phyloP scores from a whole-genome alignment of 2,329 filamentous ascomycete genomes.

The Corinectria fuckeliana region DNA sequence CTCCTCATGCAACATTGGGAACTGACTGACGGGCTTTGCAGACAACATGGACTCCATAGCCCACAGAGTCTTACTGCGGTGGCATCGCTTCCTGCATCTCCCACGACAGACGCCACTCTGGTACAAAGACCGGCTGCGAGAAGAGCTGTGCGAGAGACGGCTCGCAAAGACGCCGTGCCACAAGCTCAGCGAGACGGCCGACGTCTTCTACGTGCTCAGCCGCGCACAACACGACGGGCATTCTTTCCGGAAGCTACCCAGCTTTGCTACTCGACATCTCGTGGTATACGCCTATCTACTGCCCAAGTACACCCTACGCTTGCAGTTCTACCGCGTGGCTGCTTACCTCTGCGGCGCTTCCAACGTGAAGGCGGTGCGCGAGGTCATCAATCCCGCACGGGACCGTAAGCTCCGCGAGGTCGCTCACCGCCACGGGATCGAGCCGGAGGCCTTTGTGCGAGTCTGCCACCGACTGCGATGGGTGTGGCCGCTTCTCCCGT shows the following conservation, averaged over 20 bases:
- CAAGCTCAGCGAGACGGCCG: slow-evolving; percentile 50
- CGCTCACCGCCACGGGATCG: slow-evolving; percentile 47
- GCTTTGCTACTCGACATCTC: too few relatives aligned
- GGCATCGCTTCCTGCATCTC: too few relatives aligned
- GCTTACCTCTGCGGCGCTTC: slow-evolving; percentile 41
- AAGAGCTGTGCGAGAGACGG: slow-evolving; percentile 6
- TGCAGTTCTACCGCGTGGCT: slow-evolving; percentile 48
- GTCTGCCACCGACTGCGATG: slow-evolving; percentile 38
- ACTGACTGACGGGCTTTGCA: too few relatives aligned
- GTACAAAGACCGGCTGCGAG: slow-evolving; percentile 10
- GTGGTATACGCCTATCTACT: slow-evolving; percentile 52
- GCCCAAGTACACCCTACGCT: slow-evolving; percentile 51
- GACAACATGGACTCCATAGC: too few relatives aligned
- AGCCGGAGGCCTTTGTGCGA: slow-evolving; percentile 40
- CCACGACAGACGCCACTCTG: too few relatives aligned
- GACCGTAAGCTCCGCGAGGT: slow-evolving; percentile 45
- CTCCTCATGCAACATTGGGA: too few relatives aligned
- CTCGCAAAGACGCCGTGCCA: background rate
- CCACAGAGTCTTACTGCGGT: too few relatives aligned
- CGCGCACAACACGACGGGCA: slow-evolving; percentile 48
- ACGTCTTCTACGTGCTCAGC: slow-evolving; percentile 51
- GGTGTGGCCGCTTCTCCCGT: slow-evolving; percentile 46
- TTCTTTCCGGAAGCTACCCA: slow-evolving; percentile 40
- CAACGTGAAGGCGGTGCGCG: slow-evolving; percentile 39
- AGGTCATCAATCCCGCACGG: slow-evolving; percentile 53